phyloP scores from a whole-genome alignment of 257 asterid species.

The Solanum bulbocastanum region DNA sequence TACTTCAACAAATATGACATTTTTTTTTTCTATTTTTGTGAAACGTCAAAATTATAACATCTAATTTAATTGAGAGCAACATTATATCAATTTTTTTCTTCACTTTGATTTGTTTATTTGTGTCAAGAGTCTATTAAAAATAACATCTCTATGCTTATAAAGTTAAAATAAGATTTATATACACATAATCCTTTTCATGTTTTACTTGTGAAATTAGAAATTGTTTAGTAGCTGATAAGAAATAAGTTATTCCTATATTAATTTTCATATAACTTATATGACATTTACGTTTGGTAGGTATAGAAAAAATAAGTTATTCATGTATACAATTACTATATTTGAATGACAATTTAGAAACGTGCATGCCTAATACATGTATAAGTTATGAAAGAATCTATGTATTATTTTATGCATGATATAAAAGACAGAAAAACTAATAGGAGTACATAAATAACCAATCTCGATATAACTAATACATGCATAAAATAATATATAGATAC shows the following conservation, averaged over 20 bases:
- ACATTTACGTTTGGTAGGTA: neutral
- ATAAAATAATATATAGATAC: too few species aligned
- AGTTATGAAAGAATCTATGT: neutral
- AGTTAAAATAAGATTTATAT: neutral
- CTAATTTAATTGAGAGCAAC: neutral
- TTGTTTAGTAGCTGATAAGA: too few species aligned
- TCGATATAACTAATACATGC: neutral
- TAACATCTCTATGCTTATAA: neutral
- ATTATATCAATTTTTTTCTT: neutral
- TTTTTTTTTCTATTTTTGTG: neutral
- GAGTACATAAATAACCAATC: neutral
- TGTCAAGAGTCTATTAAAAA: neutral
- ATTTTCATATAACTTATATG: neutral
- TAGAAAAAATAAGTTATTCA: neutral
- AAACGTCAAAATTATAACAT: neutral
- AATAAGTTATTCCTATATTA: too few species aligned
- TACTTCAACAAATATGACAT: neutral
- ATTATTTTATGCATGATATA: too few species aligned
- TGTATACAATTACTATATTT: too few species aligned
- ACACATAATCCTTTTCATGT: accelerated
- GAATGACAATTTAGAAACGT: too few species aligned
- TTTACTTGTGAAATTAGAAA: neutral
- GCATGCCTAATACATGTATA: neutral
- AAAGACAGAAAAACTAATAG: neutral
- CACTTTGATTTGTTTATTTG: neutral